phyloP scores from a whole-genome alignment of 768 basidiomycete genomes.

The Lactarius evosmus region DNA sequence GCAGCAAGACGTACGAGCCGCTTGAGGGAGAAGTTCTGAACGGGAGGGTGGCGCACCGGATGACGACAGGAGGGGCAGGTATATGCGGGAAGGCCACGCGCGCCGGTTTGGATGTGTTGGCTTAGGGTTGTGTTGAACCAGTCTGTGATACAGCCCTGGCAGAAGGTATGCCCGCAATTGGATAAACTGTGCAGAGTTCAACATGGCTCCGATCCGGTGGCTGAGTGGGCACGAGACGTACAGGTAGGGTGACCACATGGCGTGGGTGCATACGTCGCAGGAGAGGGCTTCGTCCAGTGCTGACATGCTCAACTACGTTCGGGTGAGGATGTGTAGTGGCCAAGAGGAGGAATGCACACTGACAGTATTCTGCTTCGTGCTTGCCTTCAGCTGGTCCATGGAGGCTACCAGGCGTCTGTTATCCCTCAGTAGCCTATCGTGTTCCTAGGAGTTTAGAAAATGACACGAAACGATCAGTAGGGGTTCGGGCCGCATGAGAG shows the following conservation, averaged over 20 bases:
- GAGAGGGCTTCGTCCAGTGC: conserved; percentile 49
- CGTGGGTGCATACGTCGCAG: conserved; percentile 63
- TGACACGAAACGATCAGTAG: not conserved
- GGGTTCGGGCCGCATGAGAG: too few relatives aligned
- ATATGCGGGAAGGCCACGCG: conserved; percentile 37
- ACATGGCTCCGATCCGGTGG: not conserved
- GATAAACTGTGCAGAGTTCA: conserved; percentile 44
- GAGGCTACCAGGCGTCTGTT: conserved; percentile 2
- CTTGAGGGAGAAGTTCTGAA: conserved; percentile 62
- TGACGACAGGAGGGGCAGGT: conserved; percentile 68
- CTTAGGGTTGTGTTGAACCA: conserved; percentile 49
- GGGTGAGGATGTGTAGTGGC: not conserved
- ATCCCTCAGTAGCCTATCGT: conserved; percentile 10
- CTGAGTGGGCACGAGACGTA: conserved; percentile 36
- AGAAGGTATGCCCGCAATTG: conserved; percentile 68
- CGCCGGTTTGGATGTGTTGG: conserved; percentile 45
- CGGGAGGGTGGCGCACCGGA: conserved; percentile 46
- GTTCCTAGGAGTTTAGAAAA: conserved; percentile 4
- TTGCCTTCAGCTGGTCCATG: conserved; percentile 20
- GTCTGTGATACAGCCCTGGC: conserved; percentile 56
- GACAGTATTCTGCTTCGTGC: conserved; percentile 14
- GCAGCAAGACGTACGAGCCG: conserved; percentile 51
- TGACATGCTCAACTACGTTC: conserved; percentile 16
- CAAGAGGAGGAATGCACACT: not conserved
- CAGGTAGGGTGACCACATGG: conserved; percentile 68